Evolutionary conservation across 1,139 yeast genomes (phyloP).

Genomic region (Tardiomyces digboiensis): DNA sequence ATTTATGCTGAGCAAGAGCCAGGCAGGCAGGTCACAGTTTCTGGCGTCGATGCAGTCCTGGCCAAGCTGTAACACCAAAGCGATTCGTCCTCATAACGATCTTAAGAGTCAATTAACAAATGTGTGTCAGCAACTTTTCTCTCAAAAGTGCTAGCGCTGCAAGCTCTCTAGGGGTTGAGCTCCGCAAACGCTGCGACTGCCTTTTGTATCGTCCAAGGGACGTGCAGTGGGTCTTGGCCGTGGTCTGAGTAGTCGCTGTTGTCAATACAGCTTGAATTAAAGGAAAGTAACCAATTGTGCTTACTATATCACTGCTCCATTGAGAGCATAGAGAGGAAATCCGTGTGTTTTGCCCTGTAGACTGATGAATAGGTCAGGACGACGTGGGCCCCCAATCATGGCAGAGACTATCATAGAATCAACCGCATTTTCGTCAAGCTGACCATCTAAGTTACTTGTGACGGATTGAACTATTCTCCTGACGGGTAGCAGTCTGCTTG

Average conservation of each 20-base stretch:
- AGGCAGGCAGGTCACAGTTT: constrained; percentile 44
- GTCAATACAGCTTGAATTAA: background rate
- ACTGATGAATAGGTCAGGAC: background rate
- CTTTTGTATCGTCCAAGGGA: background rate
- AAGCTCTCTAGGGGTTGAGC: too few species aligned
- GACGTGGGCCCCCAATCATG: background rate
- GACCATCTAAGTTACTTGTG: too few species aligned
- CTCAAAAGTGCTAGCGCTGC: too few species aligned
- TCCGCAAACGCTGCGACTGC: too few species aligned
- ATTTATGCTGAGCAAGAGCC: constrained; percentile 59
- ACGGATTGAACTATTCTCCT: too few species aligned
- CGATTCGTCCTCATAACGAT: too few species aligned
- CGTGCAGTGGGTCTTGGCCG: background rate
- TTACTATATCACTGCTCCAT: background rate
- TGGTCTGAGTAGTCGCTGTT: background rate
- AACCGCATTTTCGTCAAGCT: background rate
- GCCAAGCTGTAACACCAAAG: constrained; percentile 31
- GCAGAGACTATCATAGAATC: background rate
- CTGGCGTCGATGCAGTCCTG: constrained; percentile 48
- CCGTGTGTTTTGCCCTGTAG: background rate
- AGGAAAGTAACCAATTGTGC: background rate
- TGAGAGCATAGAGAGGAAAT: background rate
- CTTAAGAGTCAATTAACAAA: too few species aligned
- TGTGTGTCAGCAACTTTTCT: too few species aligned
- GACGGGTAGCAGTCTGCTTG: too few species aligned